phyloP scores from a whole-genome alignment of 2,329 filamentous ascomycete species.

The Fusarium oxysporum region DNA sequence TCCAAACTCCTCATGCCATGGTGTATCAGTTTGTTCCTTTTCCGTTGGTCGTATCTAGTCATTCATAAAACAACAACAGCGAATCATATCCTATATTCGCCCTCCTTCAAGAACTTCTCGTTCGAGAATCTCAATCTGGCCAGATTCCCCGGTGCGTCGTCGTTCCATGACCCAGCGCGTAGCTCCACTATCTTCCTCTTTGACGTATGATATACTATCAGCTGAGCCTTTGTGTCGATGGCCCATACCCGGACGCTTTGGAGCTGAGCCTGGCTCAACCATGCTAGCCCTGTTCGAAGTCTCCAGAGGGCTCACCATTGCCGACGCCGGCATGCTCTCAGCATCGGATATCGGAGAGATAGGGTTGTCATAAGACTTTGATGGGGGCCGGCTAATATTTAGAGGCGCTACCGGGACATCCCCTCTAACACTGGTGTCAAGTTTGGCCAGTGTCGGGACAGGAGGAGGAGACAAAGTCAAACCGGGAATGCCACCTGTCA shows the following conservation, averaged over 20 bases:
- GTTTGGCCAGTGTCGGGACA: conserved; percentile 30
- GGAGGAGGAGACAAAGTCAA: conserved; percentile 45
- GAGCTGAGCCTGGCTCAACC: conserved; percentile 17
- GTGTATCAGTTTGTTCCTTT: conserved; percentile 16
- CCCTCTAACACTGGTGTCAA: conserved; percentile 22
- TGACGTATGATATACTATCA: conserved; percentile 77
- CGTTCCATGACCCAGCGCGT: conserved; percentile 77
- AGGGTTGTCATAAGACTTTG: conserved; percentile 21
- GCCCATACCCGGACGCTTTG: conserved; percentile 47
- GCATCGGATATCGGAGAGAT: conserved; percentile 39
- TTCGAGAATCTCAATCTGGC: conserved; percentile 73
- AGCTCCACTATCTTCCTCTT: conserved; percentile 70
- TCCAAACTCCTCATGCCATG: conserved; percentile 31
- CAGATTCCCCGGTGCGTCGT: conserved; percentile 72
- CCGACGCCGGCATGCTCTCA: conserved; percentile 32
- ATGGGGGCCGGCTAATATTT: conserved; percentile 15
- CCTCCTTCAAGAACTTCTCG: conserved; percentile 72
- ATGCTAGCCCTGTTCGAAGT: conserved; percentile 27
- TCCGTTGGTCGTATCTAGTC: conserved; percentile 9
- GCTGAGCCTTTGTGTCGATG: conserved; percentile 67
- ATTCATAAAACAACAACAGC: conserved; percentile 14
- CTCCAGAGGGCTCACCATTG: conserved; percentile 39
- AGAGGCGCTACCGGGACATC: conserved; percentile 20
- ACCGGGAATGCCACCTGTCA: conserved; percentile 56
- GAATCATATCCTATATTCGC: conserved; percentile 53